Percentiles rank a stretch among this genome's conserved stretches.
These are phyloP conservation scores for Bombardia bombarda DNA, from an alignment of 495 filamentous ascomycete genomes.

Conservation along the genomic window DNA sequence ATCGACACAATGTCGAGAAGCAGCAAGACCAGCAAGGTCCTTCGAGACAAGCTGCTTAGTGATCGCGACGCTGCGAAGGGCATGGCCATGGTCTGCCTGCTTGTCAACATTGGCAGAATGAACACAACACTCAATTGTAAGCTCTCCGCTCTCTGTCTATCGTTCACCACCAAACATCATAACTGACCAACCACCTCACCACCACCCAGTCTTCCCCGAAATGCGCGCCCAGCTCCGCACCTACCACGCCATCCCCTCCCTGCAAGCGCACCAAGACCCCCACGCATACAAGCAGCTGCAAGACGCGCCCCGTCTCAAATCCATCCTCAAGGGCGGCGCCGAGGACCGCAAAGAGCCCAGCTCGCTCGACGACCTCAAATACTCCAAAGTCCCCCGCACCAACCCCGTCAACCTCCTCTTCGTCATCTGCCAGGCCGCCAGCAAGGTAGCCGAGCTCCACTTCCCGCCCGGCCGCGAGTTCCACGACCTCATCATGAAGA, in stretches of 20 bases:
- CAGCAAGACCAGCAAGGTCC: conserved; percentile 97
- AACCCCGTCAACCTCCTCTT: conserved; percentile 98
- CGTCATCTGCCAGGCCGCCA: conserved; percentile 82
- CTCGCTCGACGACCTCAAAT: conserved; percentile 75
- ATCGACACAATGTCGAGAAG: conserved; percentile 97
- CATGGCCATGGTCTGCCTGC: conserved; percentile 98
- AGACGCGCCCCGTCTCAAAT: conserved; percentile 92
- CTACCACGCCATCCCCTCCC: conserved; percentile 93
- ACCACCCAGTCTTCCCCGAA: conserved; percentile 92
- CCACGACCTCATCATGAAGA: conserved; percentile 91
- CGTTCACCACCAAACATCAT: background rate
- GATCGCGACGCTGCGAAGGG: conserved; percentile 86
- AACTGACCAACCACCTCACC: conserved; percentile 24
- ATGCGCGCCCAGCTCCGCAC: conserved; percentile 98
- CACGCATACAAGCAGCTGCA: conserved; percentile 97
- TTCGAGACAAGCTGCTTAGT: conserved; percentile 91
- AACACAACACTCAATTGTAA: conserved; percentile 97
- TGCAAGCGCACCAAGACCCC: conserved; percentile 90
- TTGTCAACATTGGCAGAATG: conserved; percentile 97
- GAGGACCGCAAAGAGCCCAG: conserved; percentile 86
- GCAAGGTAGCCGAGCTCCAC: conserved; percentile 86
- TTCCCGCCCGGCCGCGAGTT: conserved; percentile 84
- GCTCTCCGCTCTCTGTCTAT: conserved; percentile 14
- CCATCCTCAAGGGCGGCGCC: conserved; percentile 92
- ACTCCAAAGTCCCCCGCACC: conserved; percentile 62